Evolutionary conservation across 2,329 filamentous ascomycete species (phyloP).

Genomic region (Bipolaris bicolor): DNA sequence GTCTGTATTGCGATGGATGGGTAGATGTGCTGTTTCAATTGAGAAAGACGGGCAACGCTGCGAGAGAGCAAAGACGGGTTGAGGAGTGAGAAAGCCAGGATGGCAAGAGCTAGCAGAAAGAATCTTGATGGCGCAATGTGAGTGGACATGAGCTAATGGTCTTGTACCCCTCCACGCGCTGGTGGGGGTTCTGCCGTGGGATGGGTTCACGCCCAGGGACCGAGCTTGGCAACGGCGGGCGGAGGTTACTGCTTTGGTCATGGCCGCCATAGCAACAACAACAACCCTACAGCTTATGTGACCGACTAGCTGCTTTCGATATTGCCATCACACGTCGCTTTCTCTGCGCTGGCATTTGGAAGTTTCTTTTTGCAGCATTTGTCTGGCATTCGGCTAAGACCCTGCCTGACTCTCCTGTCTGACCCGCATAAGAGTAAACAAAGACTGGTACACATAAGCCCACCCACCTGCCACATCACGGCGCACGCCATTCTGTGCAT

Average conservation of each 20-base stretch:
- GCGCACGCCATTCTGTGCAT: conserved; percentile 1
- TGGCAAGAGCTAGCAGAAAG: conserved; percentile 40
- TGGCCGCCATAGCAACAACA: conserved; percentile 29
- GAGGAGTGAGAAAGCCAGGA: conserved; percentile 43
- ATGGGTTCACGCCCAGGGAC: conserved; percentile 16
- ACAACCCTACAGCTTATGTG: conserved; percentile 5
- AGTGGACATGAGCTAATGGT: conserved; percentile 32
- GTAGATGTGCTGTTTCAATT: conserved; percentile 40
- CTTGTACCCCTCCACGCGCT: conserved; percentile 21
- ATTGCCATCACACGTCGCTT: neutral
- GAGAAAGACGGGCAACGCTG: conserved; percentile 35
- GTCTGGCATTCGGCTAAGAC: neutral
- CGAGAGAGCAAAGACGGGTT: conserved; percentile 38
- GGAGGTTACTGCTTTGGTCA: conserved; percentile 29
- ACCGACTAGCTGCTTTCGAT: neutral
- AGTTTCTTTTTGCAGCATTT: neutral
- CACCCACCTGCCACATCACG: neutral
- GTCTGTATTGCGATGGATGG: conserved; percentile 31
- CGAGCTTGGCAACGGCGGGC: conserved; percentile 21
- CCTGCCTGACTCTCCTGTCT: neutral
- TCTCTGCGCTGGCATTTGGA: neutral
- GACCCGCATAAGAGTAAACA: conserved; percentile 27
- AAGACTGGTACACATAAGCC: conserved; percentile 26
- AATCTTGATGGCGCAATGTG: conserved; percentile 36
- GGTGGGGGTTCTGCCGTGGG: conserved; percentile 21